phyloP scores from a whole-genome alignment of 2,329 filamentous ascomycete genomes.

The Xylaria sp. region DNA sequence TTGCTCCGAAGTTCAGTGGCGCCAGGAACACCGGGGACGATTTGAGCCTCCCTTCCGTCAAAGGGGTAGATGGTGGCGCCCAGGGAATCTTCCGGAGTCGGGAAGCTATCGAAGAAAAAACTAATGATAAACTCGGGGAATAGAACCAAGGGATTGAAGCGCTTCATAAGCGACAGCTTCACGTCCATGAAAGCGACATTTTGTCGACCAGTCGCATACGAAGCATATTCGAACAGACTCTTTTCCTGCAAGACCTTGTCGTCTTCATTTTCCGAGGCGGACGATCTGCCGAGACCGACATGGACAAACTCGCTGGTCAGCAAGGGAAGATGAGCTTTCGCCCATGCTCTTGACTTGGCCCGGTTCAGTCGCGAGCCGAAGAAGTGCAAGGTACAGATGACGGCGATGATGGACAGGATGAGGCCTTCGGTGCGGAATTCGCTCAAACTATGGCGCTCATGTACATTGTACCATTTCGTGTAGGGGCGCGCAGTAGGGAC shows the following conservation, averaged over 20 bases:
- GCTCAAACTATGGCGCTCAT: slow-evolving; percentile 84
- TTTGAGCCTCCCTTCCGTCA: slow-evolving; percentile 86
- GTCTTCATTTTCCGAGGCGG: slow-evolving; percentile 59
- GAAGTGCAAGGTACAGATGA: slow-evolving; percentile 83
- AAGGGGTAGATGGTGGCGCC: slow-evolving; percentile 88
- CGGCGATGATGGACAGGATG: slow-evolving; percentile 78
- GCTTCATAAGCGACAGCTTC: slow-evolving; percentile 82
- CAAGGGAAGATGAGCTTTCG: slow-evolving; percentile 75
- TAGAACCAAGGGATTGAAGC: slow-evolving; percentile 80
- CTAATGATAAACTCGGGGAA: slow-evolving; percentile 73
- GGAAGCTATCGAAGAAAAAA: slow-evolving; percentile 83
- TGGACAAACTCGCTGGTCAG: slow-evolving; percentile 85
- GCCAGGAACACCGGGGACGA: slow-evolving; percentile 74
- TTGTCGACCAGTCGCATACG: slow-evolving; percentile 90
- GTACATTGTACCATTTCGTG: slow-evolving; percentile 96
- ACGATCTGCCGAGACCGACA: slow-evolving; percentile 79
- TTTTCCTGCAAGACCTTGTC: slow-evolving; percentile 82
- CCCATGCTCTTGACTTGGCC: slow-evolving; percentile 82
- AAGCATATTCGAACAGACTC: slow-evolving; percentile 84
- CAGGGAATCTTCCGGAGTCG: slow-evolving; percentile 74
- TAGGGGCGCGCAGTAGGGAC: slow-evolving; percentile 70
- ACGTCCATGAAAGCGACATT: slow-evolving; percentile 93
- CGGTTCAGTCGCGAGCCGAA: slow-evolving; percentile 85
- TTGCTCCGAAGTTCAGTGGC: slow-evolving; percentile 66
- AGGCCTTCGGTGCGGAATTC: slow-evolving; percentile 92